Conservation (phyloP, 768 basidiomycete species). For the Clathrus columnatus region DNA sequence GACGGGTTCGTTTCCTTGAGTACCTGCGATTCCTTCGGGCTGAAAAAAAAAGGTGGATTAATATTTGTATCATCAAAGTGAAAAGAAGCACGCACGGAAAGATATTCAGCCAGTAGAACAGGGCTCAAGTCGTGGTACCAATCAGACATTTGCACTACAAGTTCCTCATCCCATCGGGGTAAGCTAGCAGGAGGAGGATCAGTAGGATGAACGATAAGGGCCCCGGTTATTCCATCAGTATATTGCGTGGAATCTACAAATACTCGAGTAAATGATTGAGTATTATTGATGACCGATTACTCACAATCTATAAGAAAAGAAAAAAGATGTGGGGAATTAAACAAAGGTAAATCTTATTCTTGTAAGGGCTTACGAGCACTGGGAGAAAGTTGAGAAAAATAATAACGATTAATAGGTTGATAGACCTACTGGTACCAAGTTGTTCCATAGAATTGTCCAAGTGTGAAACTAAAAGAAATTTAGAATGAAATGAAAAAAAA, state of each 20-base stretch:
- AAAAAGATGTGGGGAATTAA: not conserved
- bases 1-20: constrained; percentile 27
- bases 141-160: constrained; percentile 29
- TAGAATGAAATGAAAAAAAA: not conserved
- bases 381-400: not conserved
- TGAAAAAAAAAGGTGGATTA: constrained; percentile 10
- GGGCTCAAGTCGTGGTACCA: constrained; percentile 22
- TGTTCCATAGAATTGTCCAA: constrained; percentile 36
- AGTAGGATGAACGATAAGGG: constrained; percentile 37
- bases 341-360: too few relatives aligned
- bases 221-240: constrained; percentile 43
- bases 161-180: constrained; percentile 33
- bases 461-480: constrained; percentile 30
- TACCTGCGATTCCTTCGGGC: constrained; percentile 24
- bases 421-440: constrained; percentile 41
- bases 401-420: not conserved
- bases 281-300: not conserved
- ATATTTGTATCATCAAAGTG: not conserved
- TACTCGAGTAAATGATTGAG: not conserved
- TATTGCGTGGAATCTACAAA: constrained; percentile 25
- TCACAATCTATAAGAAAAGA: constrained; percentile 15
- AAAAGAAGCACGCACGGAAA: constrained; percentile 5
- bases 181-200: constrained; percentile 23
- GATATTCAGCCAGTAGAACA: constrained; percentile 20
- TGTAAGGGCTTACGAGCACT: constrained; percentile 19